Base-by-base conservation (phyloP, 441 rosid species). In the Erodium texanum region DNA sequence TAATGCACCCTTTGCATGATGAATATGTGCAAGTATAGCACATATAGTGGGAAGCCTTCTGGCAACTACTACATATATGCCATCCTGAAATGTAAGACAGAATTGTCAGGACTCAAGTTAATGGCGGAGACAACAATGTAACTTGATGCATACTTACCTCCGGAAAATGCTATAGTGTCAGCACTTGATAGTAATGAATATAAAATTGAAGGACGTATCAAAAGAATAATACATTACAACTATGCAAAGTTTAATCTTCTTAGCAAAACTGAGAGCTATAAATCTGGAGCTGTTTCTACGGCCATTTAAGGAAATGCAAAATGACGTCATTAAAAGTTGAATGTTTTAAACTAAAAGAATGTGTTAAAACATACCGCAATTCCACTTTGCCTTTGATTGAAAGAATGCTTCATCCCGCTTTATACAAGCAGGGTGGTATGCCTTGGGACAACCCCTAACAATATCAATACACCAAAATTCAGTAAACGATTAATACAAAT, bases 1-100 rank as follows among this genome's bases (percentile, higher is more conserved):
- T 86, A 38, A 87, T 85, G 75, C 99, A 96, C 73, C 85, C 88
- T 79, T 96, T 96, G 82, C 99, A 96, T 70, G 85, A 78, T 58
- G 99, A 93, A 85, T 86, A 93, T 0, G 99, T 89, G 83, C 99
- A 96, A 19, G 99, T 96, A 74, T 96, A 93, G 82, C 99, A 96
- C 97, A 90, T 82, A 77, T 84, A 87, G 83, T 83, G 76, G 1
- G 98, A 87, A 76, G 90, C 85, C 82, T 83, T 93, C 79, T 85
- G 91, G 77, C 99, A 96, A 68, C 79, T 78, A 74, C 90, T 88
- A 74, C 99, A 96, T 68, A 93, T 87, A 70, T 96, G 99, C 98
- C 99, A 96, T 63, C 99, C 98, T 96, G 88, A 79, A 81, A 83
- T 64, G 71, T 73, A 77, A 36, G 29, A 68, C 43, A 65, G 38